Evolutionary conservation across 2,329 filamentous ascomycete species (phyloP), one percentile per base, ranked within the genome.

Genomic region (Simplicillium aogashimaense): DNA sequence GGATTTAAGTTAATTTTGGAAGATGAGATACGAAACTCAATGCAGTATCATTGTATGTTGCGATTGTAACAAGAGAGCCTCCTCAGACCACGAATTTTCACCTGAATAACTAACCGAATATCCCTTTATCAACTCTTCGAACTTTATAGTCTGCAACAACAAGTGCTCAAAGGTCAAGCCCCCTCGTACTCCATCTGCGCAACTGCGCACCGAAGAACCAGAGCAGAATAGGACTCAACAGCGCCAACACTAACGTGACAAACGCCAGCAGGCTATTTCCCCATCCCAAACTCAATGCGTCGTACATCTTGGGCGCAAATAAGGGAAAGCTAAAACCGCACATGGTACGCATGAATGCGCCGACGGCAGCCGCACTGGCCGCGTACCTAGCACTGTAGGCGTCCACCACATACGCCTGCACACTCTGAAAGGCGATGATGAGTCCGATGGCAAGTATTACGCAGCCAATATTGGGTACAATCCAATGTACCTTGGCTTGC

Each of bases 361-460:
- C 70, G 0, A 72, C 74, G 0, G 72, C 74, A 33, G 72, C 67
- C 0, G 61, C 59, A 7, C 56, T 60, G 2, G 61, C 61, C 0
- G 59, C 56, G 39, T 58, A 59, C 28, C 53, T 50, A 38, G 36
- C 16, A 29, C 57, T 57, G 42, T 63, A 64, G 6, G 70, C 72
- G 35, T 79, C 75, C 10, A 77, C 67, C 2, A 78, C 63, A 41
- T 80, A 80, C 0, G 74, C 74, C 46, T 76, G 70, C 29, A 72
- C 67, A 17, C 72, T 72, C 53, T 74, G 72, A 45, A 78, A 81
- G 0, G 67, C 63, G 1, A 74, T 62, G 36, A 78, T 71, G 39
- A 74, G 67, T 0, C 75, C 76, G 1, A 67, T 56, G 0, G 73
- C 47, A 14, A 64, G 57, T 1, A 62, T 51, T 0, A 48, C 58